Base-by-base conservation (phyloP, 805 yeast genomes). In the Ogataea ganodermae region DNA sequence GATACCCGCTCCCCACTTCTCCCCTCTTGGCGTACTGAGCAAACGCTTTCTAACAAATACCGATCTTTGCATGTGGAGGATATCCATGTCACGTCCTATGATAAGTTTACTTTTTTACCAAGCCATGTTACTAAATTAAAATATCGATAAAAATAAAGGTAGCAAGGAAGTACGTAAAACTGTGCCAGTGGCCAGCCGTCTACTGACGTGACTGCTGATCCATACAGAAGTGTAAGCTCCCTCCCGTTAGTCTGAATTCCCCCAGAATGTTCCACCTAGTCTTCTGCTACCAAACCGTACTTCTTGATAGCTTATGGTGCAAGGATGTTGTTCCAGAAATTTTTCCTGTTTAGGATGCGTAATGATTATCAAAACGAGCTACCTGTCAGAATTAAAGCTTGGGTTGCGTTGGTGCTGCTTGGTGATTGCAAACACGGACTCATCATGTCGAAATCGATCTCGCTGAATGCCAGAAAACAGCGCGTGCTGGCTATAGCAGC, bases 401-500 rank as follows among this genome's bases (percentile, higher is more conserved):
- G 6, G 6, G 16, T 5, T 6, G 16, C 8, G 16, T 16, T 30
- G 33, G 4, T n/a, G 17, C 16, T 6, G 33, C 8, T 10, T 12
- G 12, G 23, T 17, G 10, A 7, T 24, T 10, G 10, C 8, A 14
- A 14, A 18, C 12, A 10, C 21, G 18, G 6, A 17, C 23, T 13
- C 40, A 49, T 17, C 3, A 50, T 42, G 49, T 33, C 38, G 12
- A 45, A 43, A 28, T 30, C 46, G 33, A 33, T 48, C 38, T 39
- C 48, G 12, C 21, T 57, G 9, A 57, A 56, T 42, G 56, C 64
- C 7, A 57, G 78, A 56, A 73, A 70, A 55, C 69, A 66, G 28
- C 62, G 77, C 50, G 60, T 71, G 22, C 53, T 73, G n/a, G 70
- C 69, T 7, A 59, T 75, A 17, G 71, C 78, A 14, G 72, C 77